Percentiles rank a stretch among this genome's conserved stretches.
Conservation (phyloP, 192 early-diverging fungal genomes). For the Rhizophagus prolifer region DNA sequence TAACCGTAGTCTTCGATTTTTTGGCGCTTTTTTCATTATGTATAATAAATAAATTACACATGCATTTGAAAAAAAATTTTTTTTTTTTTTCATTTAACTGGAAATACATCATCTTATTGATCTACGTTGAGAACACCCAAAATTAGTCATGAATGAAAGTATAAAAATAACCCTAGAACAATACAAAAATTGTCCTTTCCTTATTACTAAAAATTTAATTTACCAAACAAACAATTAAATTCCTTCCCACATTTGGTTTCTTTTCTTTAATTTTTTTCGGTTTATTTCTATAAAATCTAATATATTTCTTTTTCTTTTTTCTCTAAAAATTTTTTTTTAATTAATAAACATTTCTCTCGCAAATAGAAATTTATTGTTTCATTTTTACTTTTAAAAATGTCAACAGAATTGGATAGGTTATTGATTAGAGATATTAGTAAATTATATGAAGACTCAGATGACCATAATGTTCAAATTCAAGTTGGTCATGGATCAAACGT, state of each 20-base stretch:
- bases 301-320: not conserved
- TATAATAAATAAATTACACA: not conserved
- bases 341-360: no score
- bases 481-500: constrained; percentile 21
- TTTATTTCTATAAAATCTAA: not conserved
- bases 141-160: not conserved
- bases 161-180: not conserved
- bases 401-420: not conserved
- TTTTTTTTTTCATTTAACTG: not conserved
- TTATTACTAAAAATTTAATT: not conserved
- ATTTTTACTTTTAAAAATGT: not conserved
- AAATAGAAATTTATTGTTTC: no score
- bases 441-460: constrained; percentile 17
- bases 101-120: not conserved
- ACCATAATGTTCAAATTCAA: constrained; percentile 23
- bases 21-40: not conserved
- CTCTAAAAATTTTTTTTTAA: no score
- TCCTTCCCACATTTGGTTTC: not conserved
- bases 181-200: not conserved
- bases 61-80: not conserved
- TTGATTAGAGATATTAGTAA: not conserved
- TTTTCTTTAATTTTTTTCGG: not conserved
- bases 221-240: not conserved
- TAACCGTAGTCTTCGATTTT: not conserved
- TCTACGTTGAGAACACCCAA: not conserved